Evolutionary conservation across 2,329 filamentous ascomycete species (phyloP).

Genomic region (Nannizziopsis barbatae): DNA sequence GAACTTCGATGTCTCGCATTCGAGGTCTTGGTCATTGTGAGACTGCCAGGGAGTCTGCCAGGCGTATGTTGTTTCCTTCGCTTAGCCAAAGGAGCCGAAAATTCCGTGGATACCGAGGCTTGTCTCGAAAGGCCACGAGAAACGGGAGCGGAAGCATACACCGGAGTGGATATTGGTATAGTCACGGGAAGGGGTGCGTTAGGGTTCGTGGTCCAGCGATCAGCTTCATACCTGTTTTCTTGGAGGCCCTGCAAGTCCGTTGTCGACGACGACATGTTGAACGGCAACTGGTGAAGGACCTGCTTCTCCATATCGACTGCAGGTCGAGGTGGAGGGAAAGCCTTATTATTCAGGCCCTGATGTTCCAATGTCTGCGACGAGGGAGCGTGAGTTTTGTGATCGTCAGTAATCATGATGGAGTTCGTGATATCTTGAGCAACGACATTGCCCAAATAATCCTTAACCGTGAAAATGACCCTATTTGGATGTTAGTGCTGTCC

Average conservation of each 20-base stretch:
- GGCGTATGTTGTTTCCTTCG: constrained; percentile 68
- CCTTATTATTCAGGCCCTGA: constrained; percentile 34
- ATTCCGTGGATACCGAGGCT: constrained; percentile 52
- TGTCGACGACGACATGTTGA: constrained; percentile 49
- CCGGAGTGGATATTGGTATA: too few relatives aligned
- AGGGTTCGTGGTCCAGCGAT: constrained; percentile 5
- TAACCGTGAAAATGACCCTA: constrained; percentile 84
- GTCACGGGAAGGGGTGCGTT: too few relatives aligned
- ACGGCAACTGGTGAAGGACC: constrained; percentile 33
- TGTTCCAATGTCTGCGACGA: constrained; percentile 29
- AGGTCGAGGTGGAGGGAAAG: constrained; percentile 31
- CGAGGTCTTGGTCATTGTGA: constrained; percentile 59
- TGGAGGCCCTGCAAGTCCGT: constrained; percentile 51
- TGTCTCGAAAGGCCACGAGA: constrained; percentile 59
- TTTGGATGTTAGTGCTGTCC: constrained; percentile 17
- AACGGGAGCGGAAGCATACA: constrained; percentile 26
- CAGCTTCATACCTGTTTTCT: constrained; percentile 33
- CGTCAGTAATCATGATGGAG: constrained; percentile 93
- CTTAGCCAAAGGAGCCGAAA: constrained; percentile 58
- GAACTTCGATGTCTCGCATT: constrained; percentile 22
- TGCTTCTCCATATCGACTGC: constrained; percentile 23
- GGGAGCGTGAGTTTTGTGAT: constrained; percentile 74
- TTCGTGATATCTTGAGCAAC: constrained; percentile 75
- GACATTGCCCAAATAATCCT: constrained; percentile 63
- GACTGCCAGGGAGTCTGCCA: constrained; percentile 56